Conservation (phyloP, 306 rosid species). For the Vachellia pachyceras region DNA sequence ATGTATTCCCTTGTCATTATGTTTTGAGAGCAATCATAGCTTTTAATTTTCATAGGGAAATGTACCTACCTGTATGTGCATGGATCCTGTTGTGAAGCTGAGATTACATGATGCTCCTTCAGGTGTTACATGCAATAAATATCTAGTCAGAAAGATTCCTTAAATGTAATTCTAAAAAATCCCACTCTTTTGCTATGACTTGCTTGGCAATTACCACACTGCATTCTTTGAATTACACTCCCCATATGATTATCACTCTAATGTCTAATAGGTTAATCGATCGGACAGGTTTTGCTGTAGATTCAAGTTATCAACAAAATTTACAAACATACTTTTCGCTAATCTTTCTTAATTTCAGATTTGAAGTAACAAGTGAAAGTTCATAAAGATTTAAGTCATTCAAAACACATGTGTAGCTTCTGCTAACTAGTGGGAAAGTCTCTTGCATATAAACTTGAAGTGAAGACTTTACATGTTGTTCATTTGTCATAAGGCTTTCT, state of each 20-base stretch:
- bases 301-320: not conserved
- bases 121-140: not conserved
- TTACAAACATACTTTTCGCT: too few relatives aligned
- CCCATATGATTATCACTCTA: not conserved
- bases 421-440: too few relatives aligned
- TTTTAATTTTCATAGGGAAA: not conserved
- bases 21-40: not conserved
- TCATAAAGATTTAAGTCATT: too few relatives aligned
- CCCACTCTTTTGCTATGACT: not conserved
- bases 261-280: not conserved
- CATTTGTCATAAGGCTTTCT: too few relatives aligned
- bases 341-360: too few relatives aligned
- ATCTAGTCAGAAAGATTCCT: not conserved
- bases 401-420: too few relatives aligned
- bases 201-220: not conserved
- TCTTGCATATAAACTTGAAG: too few relatives aligned
- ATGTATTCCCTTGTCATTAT: slow-evolving; percentile 1
- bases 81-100: not conserved
- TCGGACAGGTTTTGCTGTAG: not conserved
- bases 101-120: not conserved
- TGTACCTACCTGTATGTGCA: not conserved
- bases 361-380: too few relatives aligned
- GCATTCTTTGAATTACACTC: not conserved
- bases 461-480: too few relatives aligned
- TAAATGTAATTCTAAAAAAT: not conserved